phyloP scores from a whole-genome alignment of 768 basidiomycete genomes.

The Termitomyces sp. region DNA sequence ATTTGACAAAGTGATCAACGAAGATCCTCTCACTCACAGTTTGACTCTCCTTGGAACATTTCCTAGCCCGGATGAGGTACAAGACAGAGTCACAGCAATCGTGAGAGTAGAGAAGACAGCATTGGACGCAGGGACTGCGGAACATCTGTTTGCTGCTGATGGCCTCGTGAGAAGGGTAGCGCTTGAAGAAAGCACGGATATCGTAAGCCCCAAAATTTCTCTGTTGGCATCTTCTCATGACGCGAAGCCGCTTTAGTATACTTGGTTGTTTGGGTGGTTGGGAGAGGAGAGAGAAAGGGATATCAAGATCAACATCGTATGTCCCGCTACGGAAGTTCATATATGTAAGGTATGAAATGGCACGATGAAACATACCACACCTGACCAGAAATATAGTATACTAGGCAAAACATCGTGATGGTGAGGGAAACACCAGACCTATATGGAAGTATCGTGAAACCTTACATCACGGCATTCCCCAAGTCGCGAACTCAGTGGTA shows the following conservation, averaged over 20 bases:
- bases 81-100: slow-evolving; percentile 49
- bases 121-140: slow-evolving; percentile 42
- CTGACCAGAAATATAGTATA: slow-evolving; percentile 50
- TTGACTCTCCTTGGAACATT: slow-evolving; percentile 70
- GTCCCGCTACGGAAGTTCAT: slow-evolving; percentile 87
- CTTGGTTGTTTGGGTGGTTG: slow-evolving; percentile 3
- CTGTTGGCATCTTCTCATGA: neutral
- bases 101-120: slow-evolving; percentile 78
- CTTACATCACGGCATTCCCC: slow-evolving; percentile 78
- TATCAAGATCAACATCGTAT: slow-evolving; percentile 80
- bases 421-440: slow-evolving; percentile 82
- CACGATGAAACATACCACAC: neutral
- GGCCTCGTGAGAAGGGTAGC: slow-evolving; percentile 41
- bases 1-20: slow-evolving; percentile 55
- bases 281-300: slow-evolving; percentile 41
- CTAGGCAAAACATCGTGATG: slow-evolving; percentile 65
- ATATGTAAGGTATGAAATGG: slow-evolving; percentile 63
- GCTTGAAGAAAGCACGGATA: slow-evolving; percentile 61
- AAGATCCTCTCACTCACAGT: slow-evolving; percentile 61
- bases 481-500: slow-evolving; percentile 80
- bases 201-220: slow-evolving; percentile 39
- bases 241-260: neutral
- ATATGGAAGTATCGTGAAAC: slow-evolving; percentile 67
- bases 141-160: slow-evolving; percentile 33
- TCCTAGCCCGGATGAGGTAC: slow-evolving; percentile 23